These are phyloP conservation scores for Skeletonema costatum DNA, from an alignment of 108 stramenopile genomes.

Conservation along the genomic window DNA sequence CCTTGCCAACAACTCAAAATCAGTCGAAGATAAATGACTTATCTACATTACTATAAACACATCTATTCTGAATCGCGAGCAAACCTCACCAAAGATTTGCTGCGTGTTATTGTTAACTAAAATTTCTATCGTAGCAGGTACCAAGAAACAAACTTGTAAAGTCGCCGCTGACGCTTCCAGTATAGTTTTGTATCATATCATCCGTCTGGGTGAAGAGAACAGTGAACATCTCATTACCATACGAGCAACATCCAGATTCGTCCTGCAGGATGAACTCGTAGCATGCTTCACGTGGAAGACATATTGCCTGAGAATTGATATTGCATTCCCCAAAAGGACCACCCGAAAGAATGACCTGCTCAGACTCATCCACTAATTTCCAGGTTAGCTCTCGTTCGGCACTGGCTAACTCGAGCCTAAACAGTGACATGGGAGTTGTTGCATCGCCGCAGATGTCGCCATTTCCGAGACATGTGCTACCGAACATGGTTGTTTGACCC, in stretches of 20 bases:
- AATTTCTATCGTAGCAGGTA: conserved; percentile 25
- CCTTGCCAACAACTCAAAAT: too few relatives aligned
- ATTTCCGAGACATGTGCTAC: conserved; percentile 19
- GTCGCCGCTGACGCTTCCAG: conserved; percentile 5
- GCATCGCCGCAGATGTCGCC: conserved; percentile 7
- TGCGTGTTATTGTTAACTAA: neutral
- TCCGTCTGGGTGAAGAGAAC: conserved; percentile 26
- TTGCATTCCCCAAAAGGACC: conserved; percentile 37
- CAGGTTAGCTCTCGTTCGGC: conserved; percentile 12
- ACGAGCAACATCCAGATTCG: neutral
- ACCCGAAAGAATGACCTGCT: conserved; percentile 20
- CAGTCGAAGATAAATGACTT: too few relatives aligned
- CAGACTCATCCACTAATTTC: conserved; percentile 22
- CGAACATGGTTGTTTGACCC: conserved; percentile 29
- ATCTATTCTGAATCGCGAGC: too few relatives aligned
- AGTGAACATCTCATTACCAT: conserved; percentile 17
- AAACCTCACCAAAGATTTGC: too few relatives aligned
- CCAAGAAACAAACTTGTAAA: conserved; percentile 31
- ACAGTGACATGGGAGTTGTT: conserved; percentile 18
- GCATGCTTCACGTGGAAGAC: conserved; percentile 31
- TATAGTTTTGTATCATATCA: conserved; percentile 30
- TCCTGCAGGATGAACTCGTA: conserved; percentile 24
- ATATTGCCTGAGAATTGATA: conserved; percentile 32
- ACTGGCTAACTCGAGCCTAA: conserved; percentile 28
- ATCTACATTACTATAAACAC: too few relatives aligned